phyloP scores from a whole-genome alignment of 306 rosid genomes.

The Vigna angularis region DNA sequence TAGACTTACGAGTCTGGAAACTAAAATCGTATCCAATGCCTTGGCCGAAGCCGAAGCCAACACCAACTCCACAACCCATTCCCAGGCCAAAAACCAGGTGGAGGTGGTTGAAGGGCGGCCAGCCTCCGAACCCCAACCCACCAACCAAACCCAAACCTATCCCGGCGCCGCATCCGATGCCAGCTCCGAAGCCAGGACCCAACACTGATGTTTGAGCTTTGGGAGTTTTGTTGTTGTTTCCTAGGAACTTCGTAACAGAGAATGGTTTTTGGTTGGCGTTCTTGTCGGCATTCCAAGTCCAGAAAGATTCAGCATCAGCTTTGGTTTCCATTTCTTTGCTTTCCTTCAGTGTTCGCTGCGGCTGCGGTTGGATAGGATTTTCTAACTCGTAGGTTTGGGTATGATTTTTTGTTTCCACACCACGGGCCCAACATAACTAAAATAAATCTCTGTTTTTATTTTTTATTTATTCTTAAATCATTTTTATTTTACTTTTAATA shows the following conservation, averaged over 20 bases:
- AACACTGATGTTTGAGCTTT: slow-evolving; percentile 37
- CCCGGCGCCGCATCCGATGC: slow-evolving; percentile 60
- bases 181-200: slow-evolving; percentile 60
- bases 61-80: slow-evolving; percentile 57
- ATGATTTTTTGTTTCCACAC: neutral
- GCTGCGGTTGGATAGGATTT: slow-evolving; percentile 8
- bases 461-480: no score
- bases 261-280: slow-evolving; percentile 38
- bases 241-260: slow-evolving; percentile 41
- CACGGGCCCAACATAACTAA: neutral
- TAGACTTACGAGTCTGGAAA: slow-evolving; percentile 44
- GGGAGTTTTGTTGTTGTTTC: slow-evolving; percentile 42
- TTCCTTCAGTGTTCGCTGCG: no score
- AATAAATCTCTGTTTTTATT: no score
- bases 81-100: slow-evolving; percentile 51
- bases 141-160: slow-evolving; percentile 57
- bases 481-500: no score
- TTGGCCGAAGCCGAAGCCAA: slow-evolving; percentile 58
- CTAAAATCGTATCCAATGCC: slow-evolving; percentile 53
- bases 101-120: slow-evolving; percentile 50
- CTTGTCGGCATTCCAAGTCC: slow-evolving; percentile 48
- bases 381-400: neutral
- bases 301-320: slow-evolving; percentile 43
- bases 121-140: slow-evolving; percentile 49
- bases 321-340: slow-evolving; percentile 7